These are phyloP conservation scores for Canna indica DNA, from an alignment of 176 grass and related monocot genomes.

Conservation along the genomic window DNA sequence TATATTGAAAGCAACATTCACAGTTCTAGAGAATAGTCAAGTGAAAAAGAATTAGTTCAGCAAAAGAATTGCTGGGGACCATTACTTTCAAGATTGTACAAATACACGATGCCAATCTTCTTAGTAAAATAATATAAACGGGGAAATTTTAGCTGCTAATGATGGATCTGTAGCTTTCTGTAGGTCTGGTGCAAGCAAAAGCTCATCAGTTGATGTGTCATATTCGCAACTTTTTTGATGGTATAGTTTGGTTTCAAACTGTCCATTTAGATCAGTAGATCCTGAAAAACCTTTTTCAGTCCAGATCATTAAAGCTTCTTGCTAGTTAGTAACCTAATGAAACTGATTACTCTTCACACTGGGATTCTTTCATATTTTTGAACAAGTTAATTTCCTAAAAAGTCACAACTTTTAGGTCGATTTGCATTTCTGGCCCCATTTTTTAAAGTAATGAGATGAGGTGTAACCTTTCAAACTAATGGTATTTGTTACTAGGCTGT, in stretches of 20 bases:
- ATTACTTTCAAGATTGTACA: background rate
- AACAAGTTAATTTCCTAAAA: too few relatives aligned
- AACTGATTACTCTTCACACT: background rate
- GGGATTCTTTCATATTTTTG: too few relatives aligned
- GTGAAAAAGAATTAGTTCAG: too few relatives aligned
- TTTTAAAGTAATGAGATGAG: too few relatives aligned
- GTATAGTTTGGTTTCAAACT: background rate
- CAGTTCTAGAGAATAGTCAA: too few relatives aligned
- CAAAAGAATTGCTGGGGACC: too few relatives aligned
- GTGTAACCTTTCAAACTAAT: too few relatives aligned
- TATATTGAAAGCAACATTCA: too few relatives aligned
- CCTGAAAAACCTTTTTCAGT: background rate
- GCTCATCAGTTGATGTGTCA: background rate
- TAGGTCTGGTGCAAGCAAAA: background rate
- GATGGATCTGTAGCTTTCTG: background rate
- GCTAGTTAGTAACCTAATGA: background rate
- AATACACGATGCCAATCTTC: background rate
- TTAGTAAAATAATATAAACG: background rate
- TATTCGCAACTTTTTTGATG: background rate
- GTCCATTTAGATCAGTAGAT: background rate
- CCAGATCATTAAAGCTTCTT: background rate
- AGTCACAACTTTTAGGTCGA: too few relatives aligned
- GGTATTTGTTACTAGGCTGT: too few relatives aligned
- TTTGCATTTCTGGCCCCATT: too few relatives aligned
- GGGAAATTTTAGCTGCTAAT: background rate